These are phyloP conservation scores for Sphaerosporella brunnea DNA, from an alignment of 495 filamentous ascomycete species.

Conservation along the genomic window DNA sequence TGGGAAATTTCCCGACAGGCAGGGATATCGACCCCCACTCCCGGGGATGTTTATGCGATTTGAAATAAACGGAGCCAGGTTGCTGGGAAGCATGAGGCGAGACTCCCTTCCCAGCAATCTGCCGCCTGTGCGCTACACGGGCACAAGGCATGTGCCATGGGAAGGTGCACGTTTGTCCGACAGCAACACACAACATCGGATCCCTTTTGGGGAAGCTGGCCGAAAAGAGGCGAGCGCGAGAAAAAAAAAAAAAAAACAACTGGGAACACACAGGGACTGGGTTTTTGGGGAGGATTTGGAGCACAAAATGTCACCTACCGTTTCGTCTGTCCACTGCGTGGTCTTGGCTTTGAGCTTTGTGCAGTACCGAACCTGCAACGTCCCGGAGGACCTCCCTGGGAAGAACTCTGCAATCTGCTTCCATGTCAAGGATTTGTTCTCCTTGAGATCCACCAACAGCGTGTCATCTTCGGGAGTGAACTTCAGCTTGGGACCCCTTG, in stretches of 20 bases:
- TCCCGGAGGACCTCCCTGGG: constrained; percentile 69
- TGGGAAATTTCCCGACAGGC: neutral
- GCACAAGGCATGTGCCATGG: constrained; percentile 1
- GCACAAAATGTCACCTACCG: constrained; percentile 45
- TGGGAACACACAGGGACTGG: neutral
- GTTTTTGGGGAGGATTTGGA: neutral
- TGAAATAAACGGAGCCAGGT: constrained; percentile 1
- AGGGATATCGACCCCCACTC: neutral
- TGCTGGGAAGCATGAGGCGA: constrained; percentile 1
- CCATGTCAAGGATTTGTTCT: constrained; percentile 83
- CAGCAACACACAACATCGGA: too few relatives aligned
- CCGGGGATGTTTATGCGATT: neutral
- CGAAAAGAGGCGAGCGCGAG: too few relatives aligned
- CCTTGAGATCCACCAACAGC: constrained; percentile 69
- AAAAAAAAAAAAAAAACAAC: too few relatives aligned
- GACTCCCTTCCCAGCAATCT: neutral
- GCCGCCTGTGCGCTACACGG: neutral
- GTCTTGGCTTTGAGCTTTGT: constrained; percentile 84
- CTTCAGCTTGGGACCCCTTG: constrained; percentile 69
- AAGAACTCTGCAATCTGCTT: constrained; percentile 93
- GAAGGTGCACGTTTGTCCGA: neutral
- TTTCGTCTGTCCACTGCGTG: constrained; percentile 81
- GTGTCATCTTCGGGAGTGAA: constrained; percentile 81
- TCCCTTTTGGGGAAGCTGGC: too few relatives aligned
- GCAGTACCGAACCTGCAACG: constrained; percentile 82